Evolutionary conservation across 2,329 filamentous ascomycete genomes (phyloP), one percentile per base, ranked within the genome.

Genomic region (Chrysoporthe deuterocubensis): DNA sequence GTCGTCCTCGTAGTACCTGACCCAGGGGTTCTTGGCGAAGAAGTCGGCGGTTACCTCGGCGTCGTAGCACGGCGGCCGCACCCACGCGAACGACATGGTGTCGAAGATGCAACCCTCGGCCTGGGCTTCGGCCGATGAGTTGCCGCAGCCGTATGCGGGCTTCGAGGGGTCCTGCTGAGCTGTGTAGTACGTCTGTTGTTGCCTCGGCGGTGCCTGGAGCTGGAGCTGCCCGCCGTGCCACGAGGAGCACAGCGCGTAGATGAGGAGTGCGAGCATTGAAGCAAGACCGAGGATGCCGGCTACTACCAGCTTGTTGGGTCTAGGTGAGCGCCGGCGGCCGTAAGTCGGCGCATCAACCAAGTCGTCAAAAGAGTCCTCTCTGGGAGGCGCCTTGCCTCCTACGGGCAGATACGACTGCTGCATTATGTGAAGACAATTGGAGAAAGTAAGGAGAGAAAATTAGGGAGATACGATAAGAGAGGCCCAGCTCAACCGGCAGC

Each of bases 51-150:
- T 59, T 0, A 65, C 34, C 26, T 59, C 54, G 16, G 56, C 63
- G 16, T 65, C 54, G 62, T 73, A 73, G 54, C 62, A 72, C 50
- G 70, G 64, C 48, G 71, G 68, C 50, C 70, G 71, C 44, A 70
- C 70, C 42, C 70, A 73, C 42, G 67, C 65, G 37, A 70, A 64
- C 52, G 69, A 72, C 18, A 71, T 65, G 21, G 56, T 32, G 44
- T 65, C 63, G 54, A 59, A 65, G n/a, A 32, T 52, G 63, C 63
- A 65, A 14, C 63, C 63, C 34, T 37, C 42, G 14, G 21, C 63
- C 13, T 26, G n/a, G 54, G 63, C 63, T 21, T 60, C 54, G 42
- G 43, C 26, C 13, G 54, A 42, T 26, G 63, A 65, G 40, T 44
- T 34, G 54, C 63, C 63, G 54, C 63, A 65, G 54, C 54, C 63